Percentiles rank a stretch among this genome's conserved stretches.
These are phyloP conservation scores for Sclerotinia borealis DNA, from an alignment of 2,329 filamentous ascomycete species.

Conservation along the genomic window DNA sequence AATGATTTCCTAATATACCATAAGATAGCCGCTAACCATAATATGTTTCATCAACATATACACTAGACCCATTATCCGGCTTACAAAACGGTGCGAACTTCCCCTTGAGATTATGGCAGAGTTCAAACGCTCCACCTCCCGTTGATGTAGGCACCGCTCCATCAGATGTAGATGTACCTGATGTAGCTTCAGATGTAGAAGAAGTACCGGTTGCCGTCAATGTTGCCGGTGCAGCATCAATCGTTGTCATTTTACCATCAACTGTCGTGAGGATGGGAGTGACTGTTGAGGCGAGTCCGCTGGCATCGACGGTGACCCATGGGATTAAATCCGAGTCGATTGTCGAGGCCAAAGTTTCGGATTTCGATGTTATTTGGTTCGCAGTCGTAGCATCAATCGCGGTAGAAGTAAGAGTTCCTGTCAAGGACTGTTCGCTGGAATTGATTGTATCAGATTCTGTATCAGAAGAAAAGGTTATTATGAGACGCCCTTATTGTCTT, in stretches of 20 bases:
- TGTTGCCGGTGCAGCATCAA: constrained; percentile 20
- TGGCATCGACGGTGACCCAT: constrained; percentile 28
- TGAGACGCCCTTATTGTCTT: background rate
- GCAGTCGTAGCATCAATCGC: background rate
- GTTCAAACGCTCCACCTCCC: constrained; percentile 26
- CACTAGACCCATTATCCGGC: constrained; percentile 27
- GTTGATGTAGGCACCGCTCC: constrained; percentile 15
- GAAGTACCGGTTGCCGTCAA: constrained; percentile 19
- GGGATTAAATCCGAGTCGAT: constrained; percentile 17
- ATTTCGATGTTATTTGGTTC: background rate
- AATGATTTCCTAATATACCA: background rate
- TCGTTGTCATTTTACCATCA: constrained; percentile 22
- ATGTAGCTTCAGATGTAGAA: constrained; percentile 1
- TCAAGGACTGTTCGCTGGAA: background rate
- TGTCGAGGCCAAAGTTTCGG: background rate
- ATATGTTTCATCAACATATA: constrained; percentile 28
- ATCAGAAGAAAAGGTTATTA: background rate
- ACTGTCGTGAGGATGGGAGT: constrained; percentile 25
- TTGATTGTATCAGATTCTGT: background rate
- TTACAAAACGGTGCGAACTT: constrained; percentile 29
- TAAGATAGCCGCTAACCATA: constrained; percentile 20
- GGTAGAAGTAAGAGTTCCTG: background rate
- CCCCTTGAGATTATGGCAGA: constrained; percentile 28
- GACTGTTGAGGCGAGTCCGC: constrained; percentile 24
- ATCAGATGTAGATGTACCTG: constrained; percentile 16